phyloP scores from a whole-genome alignment of 208 protist species.

The Strigomonas culicis region DNA sequence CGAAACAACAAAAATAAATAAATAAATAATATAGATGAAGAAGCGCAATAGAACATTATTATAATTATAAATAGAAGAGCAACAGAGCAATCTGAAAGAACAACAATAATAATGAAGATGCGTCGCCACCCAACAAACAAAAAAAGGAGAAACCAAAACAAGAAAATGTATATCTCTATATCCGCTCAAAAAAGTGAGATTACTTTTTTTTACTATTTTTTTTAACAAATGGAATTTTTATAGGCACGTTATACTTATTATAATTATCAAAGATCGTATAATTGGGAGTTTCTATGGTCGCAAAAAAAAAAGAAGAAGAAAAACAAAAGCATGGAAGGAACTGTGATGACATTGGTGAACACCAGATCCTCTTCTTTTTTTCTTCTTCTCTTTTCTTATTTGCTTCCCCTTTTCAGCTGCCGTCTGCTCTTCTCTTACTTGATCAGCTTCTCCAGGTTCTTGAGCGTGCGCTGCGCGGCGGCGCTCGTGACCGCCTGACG shows the following conservation, averaged over 20 bases:
- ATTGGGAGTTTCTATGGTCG: too few species aligned
- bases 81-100: slow-evolving; percentile 1
- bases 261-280: background rate
- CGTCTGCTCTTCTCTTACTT: slow-evolving; percentile 24
- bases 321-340: background rate
- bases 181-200: background rate
- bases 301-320: background rate
- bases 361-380: background rate
- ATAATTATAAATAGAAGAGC: background rate
- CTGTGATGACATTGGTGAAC: background rate
- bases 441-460: slow-evolving; percentile 70
- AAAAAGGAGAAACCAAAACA: background rate
- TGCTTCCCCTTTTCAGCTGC: background rate
- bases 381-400: slow-evolving; percentile 7
- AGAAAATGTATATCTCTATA: background rate
- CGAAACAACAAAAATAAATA: background rate
- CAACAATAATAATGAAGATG: slow-evolving; percentile 3
- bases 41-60: too few species aligned
- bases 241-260: background rate
- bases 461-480: slow-evolving; percentile 35
- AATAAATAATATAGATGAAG: background rate
- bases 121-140: too few species aligned
- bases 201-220: background rate
- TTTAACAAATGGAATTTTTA: background rate
- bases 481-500: slow-evolving; percentile 26